Evolutionary conservation across 768 basidiomycete species (phyloP), one percentile per base, ranked within the genome.

Genomic region (Boletus sp.): DNA sequence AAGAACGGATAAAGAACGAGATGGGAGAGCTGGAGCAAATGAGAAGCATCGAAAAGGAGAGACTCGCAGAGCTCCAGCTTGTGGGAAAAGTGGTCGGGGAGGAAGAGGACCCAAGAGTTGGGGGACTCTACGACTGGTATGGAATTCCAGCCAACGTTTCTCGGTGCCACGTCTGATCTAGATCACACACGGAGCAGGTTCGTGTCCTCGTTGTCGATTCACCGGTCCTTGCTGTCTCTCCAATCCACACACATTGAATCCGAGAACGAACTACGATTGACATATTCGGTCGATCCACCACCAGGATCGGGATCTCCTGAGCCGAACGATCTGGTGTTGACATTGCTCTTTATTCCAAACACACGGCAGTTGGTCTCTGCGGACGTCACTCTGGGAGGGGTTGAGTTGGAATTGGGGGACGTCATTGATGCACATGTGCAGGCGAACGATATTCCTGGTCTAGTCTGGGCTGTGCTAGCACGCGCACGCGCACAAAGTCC

Each of bases 201-300:
- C 60, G 84, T 82, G 5, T 82, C 84, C 0, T 83, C 87, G 0
- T 75, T 90, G 40, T 70, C 76, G 3, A 70, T 90, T 7, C 88
- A 94, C 56, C 81, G 79, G 23, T 77, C 80, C 0, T 70, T 90
- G 14, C 73, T 82, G 41, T 79, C 79, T 41, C 78, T 93, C 57
- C 73, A 80, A 50, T 80, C 83, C 10, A 81, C 80, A 5, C 75
- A 81, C 29, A 73, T 79, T 1, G 78, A 77, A 27, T 84, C 90
- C 1, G 88, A 90, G 54, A 90, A 92, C 69, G 89, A 92, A 65
- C 75, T 93, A 27, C 80, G 82, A 29, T 75, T 94, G 41, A 81
- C 80, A 9, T 94, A 93, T 68, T 69, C 64, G 43, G 63, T 89
- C 48, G 66, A 73, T 37, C 62, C 62, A 21, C 66, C 70, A 11